Percentiles rank a stretch among this genome's conserved stretches.
These are phyloP conservation scores for Bauhinia variegata DNA, from an alignment of 306 rosid genomes.

Conservation along the genomic window DNA sequence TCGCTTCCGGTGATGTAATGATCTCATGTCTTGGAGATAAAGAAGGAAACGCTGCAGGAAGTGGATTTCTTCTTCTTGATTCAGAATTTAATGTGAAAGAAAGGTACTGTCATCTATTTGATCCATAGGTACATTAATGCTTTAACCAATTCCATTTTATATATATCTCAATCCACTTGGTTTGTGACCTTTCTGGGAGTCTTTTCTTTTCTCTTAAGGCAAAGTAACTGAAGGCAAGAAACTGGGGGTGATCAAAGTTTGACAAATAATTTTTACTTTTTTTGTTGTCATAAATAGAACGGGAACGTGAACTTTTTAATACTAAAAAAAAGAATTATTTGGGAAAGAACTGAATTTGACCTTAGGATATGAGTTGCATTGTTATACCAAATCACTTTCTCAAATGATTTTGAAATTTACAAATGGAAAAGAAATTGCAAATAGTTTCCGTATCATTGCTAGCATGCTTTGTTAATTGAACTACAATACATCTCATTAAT, in stretches of 20 bases:
- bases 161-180: neutral
- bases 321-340: too few relatives aligned
- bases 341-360: too few relatives aligned
- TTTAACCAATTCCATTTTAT: neutral
- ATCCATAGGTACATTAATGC: conserved; percentile 18
- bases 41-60: conserved; percentile 88
- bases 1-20: conserved; percentile 78
- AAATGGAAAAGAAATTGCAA: neutral
- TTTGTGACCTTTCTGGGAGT: neutral
- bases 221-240: neutral
- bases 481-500: too few relatives aligned
- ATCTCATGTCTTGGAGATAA: conserved; percentile 54
- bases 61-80: conserved; percentile 95
- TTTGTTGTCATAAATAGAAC: too few relatives aligned
- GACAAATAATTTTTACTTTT: too few relatives aligned
- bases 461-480: too few relatives aligned
- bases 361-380: too few relatives aligned
- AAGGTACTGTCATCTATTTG: conserved; percentile 54
- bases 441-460: neutral
- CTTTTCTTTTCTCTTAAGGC: neutral
- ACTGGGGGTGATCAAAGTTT: neutral
- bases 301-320: too few relatives aligned
- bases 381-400: too few relatives aligned
- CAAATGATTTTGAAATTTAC: neutral
- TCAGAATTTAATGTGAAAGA: conserved; percentile 93